Conservation (phyloP, 2,329 filamentous ascomycete species). For the Trichophyton verrucosum region DNA sequence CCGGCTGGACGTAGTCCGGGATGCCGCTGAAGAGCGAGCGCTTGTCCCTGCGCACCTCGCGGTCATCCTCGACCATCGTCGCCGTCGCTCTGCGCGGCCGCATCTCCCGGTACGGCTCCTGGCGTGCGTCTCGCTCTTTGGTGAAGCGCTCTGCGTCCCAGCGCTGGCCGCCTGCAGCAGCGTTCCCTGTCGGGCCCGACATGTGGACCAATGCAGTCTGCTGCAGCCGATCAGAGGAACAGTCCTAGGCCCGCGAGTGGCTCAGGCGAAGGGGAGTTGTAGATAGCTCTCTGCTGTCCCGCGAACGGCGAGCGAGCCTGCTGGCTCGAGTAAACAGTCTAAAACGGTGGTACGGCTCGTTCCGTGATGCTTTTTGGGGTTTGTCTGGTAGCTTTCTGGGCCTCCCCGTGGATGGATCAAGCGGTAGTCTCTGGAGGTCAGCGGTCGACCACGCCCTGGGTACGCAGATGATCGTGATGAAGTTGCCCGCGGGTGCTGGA, state of each 20-base stretch:
- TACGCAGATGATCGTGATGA: not conserved
- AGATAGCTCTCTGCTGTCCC: too few species aligned
- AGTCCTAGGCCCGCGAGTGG: too few species aligned
- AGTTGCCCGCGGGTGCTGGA: not conserved
- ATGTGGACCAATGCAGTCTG: not conserved
- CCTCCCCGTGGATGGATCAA: not conserved
- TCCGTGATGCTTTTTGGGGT: not conserved
- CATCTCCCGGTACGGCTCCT: conserved; percentile 13
- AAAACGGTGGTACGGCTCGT: not conserved
- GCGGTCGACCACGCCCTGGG: not conserved
- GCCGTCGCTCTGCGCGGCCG: not conserved
- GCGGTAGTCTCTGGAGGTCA: not conserved
- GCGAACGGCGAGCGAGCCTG: too few species aligned
- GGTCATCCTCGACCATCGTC: conserved; percentile 4
- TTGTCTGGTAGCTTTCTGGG: not conserved
- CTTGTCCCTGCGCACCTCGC: conserved; percentile 12
- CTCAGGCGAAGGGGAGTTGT: too few species aligned
- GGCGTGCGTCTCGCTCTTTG: conserved; percentile 33
- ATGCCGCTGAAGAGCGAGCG: not conserved
- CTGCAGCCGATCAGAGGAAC: too few species aligned
- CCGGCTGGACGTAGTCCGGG: not conserved
- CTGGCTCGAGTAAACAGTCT: not conserved
- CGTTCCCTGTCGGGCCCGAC: not conserved
- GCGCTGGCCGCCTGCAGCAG: conserved; percentile 17
- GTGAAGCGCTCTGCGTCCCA: conserved; percentile 33